phyloP scores from a whole-genome alignment of 768 basidiomycete species.

The Pleurotus cornucopiae region DNA sequence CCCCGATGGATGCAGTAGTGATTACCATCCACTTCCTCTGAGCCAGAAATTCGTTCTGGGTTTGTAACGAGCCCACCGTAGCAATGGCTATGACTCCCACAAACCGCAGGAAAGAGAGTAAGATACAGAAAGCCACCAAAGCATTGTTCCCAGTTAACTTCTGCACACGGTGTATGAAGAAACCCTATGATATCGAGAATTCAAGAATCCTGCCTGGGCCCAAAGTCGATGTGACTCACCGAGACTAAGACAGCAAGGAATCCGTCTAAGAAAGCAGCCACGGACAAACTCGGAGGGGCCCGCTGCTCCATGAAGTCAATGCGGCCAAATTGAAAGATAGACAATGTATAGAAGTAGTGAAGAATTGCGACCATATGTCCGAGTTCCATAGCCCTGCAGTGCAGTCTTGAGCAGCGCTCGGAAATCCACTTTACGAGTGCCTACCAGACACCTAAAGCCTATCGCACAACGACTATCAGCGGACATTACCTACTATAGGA shows the following conservation, averaged over 20 bases:
- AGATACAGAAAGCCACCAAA: not conserved
- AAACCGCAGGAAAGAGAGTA: not conserved
- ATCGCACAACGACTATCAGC: not conserved
- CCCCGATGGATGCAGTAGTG: not conserved
- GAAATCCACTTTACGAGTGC: not conserved
- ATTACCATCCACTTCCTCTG: not conserved
- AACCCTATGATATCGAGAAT: not conserved
- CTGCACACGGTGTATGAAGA: not conserved
- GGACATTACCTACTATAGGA: not conserved
- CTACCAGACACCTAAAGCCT: conserved; percentile 3
- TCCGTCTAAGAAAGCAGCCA: conserved; percentile 1
- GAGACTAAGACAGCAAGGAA: conserved; percentile 1
- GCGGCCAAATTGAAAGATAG: not conserved
- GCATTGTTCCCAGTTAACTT: not conserved
- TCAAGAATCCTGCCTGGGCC: not conserved
- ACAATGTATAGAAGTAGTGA: conserved; percentile 1
- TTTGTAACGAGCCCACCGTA: not conserved
- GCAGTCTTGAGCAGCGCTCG: too few relatives aligned
- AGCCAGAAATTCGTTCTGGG: not conserved
- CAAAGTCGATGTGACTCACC: not conserved
- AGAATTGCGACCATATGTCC: not conserved
- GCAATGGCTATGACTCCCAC: not conserved
- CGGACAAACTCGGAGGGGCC: not conserved
- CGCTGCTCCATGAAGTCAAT: not conserved
- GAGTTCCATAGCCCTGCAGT: not conserved